Conservation (phyloP, 2,329 filamentous ascomycete genomes). For the Monosporascus cannonballus region DNA sequence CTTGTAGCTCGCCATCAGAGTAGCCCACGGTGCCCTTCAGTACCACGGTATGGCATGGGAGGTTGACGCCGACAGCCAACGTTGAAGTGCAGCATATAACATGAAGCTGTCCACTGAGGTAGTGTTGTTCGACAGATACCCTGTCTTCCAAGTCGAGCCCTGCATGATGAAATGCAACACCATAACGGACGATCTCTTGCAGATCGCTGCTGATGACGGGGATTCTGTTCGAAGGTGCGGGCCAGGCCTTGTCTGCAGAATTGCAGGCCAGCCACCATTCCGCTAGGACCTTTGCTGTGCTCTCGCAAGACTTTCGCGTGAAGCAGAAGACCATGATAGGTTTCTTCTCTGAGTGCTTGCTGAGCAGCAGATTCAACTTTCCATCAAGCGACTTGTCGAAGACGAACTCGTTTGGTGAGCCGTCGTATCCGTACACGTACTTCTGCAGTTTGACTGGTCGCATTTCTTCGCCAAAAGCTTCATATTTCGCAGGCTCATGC, state of each 20-base stretch:
- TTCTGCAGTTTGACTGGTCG: conserved; percentile 72
- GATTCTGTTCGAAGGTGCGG: conserved; percentile 44
- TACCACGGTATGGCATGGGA: conserved; percentile 77
- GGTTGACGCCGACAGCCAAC: conserved; percentile 74
- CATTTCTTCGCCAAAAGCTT: conserved; percentile 73
- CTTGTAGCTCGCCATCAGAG: conserved; percentile 52
- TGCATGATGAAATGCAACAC: conserved; percentile 79
- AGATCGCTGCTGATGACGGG: conserved; percentile 54
- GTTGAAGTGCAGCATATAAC: conserved; percentile 87
- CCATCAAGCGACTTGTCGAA: conserved; percentile 66
- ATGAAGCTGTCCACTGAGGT: conserved; percentile 63
- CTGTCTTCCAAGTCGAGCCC: conserved; percentile 63
- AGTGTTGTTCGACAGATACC: conserved; percentile 59
- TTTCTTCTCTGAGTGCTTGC: conserved; percentile 61
- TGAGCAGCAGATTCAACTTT: conserved; percentile 61
- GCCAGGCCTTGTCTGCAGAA: conserved; percentile 55
- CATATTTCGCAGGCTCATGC: conserved; percentile 56
- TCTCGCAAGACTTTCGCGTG: conserved; percentile 64
- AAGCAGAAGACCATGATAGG: conserved; percentile 81
- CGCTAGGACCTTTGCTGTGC: conserved; percentile 61
- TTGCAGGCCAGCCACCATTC: conserved; percentile 55
- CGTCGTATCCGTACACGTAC: conserved; percentile 67
- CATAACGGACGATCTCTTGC: conserved; percentile 40
- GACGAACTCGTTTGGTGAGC: conserved; percentile 62
- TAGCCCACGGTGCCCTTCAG: conserved; percentile 73